Percentiles rank a stretch among this genome's conserved stretches.
phyloP scores from a whole-genome alignment of 257 asterid genomes.

The Rehmannia glutinosa region DNA sequence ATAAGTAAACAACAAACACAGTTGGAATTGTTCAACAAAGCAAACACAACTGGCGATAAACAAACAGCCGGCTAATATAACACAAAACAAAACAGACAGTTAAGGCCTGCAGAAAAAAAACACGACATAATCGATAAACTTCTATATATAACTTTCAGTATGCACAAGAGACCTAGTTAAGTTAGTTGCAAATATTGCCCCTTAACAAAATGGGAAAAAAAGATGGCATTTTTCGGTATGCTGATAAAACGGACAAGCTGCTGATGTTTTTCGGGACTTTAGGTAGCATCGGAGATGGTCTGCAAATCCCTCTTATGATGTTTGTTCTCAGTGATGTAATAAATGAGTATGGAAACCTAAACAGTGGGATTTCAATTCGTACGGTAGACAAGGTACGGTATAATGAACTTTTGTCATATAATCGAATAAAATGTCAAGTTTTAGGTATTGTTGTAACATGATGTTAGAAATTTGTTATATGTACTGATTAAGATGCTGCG shows the following conservation, averaged over 20 bases:
- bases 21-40: conserved; percentile 11
- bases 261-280: conserved; percentile 66
- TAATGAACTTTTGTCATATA: too few relatives aligned
- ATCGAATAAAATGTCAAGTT: too few relatives aligned
- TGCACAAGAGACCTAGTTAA: too few relatives aligned
- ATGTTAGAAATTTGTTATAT: too few relatives aligned
- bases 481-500: not conserved
- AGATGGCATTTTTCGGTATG: conserved; percentile 69
- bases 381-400: conserved; percentile 65
- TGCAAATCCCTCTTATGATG: conserved; percentile 81
- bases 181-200: conserved; percentile 18
- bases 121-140: not conserved
- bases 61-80: conserved; percentile 44
- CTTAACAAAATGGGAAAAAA: conserved; percentile 31
- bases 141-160: conserved; percentile 20
- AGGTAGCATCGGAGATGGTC: conserved; percentile 92
- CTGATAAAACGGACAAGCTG: conserved; percentile 58
- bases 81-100: conserved; percentile 14
- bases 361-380: conserved; percentile 19
- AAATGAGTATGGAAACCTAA: conserved; percentile 51
- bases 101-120: conserved; percentile 39
- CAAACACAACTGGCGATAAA: conserved; percentile 12
- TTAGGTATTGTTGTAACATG: too few relatives aligned
- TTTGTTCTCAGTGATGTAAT: conserved; percentile 69
- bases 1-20: too few relatives aligned